These are phyloP conservation scores for Teratosphaeriaceae sp. DNA, from an alignment of 2,329 filamentous ascomycete genomes.

Conservation along the genomic window DNA sequence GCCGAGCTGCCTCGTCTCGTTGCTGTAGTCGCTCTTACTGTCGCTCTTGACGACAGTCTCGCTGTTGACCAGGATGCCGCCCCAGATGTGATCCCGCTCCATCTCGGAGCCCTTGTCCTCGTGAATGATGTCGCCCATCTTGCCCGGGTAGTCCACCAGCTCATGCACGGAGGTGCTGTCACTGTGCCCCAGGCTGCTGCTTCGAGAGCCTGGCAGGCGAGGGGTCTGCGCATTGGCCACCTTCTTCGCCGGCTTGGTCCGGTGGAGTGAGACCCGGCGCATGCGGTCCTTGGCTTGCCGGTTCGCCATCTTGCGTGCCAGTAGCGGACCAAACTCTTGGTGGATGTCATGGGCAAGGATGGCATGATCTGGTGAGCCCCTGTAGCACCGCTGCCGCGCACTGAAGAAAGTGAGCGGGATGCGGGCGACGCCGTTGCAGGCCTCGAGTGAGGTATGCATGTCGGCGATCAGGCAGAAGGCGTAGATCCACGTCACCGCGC, in stretches of 20 bases:
- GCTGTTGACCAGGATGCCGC: slow-evolving; percentile 31
- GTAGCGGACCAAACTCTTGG: slow-evolving; percentile 38
- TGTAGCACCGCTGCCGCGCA: slow-evolving; percentile 37
- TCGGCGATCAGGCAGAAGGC: slow-evolving; percentile 36
- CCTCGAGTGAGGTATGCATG: slow-evolving; percentile 24
- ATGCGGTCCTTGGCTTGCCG: slow-evolving; percentile 1
- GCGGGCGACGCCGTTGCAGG: slow-evolving; percentile 23
- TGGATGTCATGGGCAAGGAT: slow-evolving; percentile 40
- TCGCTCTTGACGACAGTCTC: slow-evolving; percentile 29
- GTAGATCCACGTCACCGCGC: slow-evolving; percentile 33
- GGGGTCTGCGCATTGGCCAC: neutral
- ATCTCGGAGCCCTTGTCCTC: slow-evolving; percentile 3
- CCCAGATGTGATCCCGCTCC: slow-evolving; percentile 20
- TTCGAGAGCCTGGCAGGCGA: slow-evolving; percentile 3
- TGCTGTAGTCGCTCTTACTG: slow-evolving; percentile 20
- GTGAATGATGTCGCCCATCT: slow-evolving; percentile 11
- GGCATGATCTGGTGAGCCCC: slow-evolving; percentile 39
- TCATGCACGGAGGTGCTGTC: slow-evolving; percentile 18
- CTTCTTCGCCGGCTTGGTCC: slow-evolving; percentile 3
- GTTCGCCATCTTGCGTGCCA: slow-evolving; percentile 21
- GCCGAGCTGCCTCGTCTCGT: slow-evolving; percentile 20
- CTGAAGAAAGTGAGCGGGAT: slow-evolving; percentile 41
- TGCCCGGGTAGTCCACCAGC: slow-evolving; percentile 21
- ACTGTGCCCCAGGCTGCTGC: slow-evolving; percentile 12
- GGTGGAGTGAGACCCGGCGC: slow-evolving; percentile 2